Base-by-base conservation (phyloP, 176 grass and related monocot species). In the Oryza australiensis region DNA sequence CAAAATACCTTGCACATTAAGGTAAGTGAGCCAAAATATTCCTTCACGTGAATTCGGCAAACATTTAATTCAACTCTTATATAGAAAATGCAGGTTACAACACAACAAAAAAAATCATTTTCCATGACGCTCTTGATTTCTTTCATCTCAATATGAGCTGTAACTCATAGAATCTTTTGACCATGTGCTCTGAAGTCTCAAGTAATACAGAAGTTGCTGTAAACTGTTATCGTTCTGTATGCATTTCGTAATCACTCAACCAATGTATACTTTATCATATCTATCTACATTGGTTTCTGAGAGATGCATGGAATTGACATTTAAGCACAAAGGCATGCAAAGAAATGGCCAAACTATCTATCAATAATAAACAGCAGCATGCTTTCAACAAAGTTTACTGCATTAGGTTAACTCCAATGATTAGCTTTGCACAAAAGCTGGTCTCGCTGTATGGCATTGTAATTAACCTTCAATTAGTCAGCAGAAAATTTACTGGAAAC, bases 351-450 rank as follows among this genome's bases (percentile, higher is more conserved):
- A 45, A 48, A 20, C 9, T 26, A 35, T 68, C 30, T 35, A 80
- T 40, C 15, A 65, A 37, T 4, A 64, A 26, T 72, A 80, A 65
- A 30, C n/a, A 86, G 12, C 57, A 73, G 30, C n/a, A 41, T 51
- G 68, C 55, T 65, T 64, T 55, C 9, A 78, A 30, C 46, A 70
- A 88, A 77, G 32, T 9, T 78, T n/a, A 73, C 42, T 41, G 26
- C 2, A 53, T 24, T 62, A 62, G 26, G 29, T 9, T 27, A 29
- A 49, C 22, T 49, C 26, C 26, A 70, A 16, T 51, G 41, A 66
- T 55, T 53, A 9, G 20, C 35, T 42, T 60, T 77, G 64, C 38
- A 77, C 42, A 33, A 71, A 78, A 9, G 64, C 40, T 32, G 0
- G 26, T 48, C 71, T 2, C 23, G 28, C 33, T 20, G 45, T 57